Conservation (phyloP, 257 asterid species). For the Cinchona pubescens region DNA sequence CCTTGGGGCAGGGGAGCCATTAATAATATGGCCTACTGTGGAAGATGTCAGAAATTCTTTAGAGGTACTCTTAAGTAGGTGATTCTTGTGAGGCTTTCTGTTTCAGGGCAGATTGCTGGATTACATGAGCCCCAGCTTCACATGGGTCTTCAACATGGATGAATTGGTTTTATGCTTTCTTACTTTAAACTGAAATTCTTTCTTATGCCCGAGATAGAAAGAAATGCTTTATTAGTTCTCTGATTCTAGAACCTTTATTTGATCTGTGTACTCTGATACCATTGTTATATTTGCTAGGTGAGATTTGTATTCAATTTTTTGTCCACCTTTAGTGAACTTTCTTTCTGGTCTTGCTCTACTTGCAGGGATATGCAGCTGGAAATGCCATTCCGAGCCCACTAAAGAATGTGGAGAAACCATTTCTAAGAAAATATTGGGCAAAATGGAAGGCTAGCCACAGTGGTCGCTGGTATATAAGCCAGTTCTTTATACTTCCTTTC, state of each 20-base stretch:
- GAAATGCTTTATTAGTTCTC: not conserved
- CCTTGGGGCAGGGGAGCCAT: conserved; percentile 75
- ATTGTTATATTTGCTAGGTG: not conserved
- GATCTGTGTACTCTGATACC: not conserved
- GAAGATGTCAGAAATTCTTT: conserved; percentile 88
- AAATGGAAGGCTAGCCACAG: conserved; percentile 88
- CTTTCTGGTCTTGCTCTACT: conserved; percentile 24
- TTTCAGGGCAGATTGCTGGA: not conserved
- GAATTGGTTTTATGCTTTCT: not conserved
- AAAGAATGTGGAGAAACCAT: conserved; percentile 88
- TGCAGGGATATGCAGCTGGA: conserved; percentile 97
- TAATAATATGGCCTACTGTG: conserved; percentile 87
- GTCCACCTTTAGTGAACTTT: too few relatives aligned
- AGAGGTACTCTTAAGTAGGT: conserved; percentile 51
- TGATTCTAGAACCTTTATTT: not conserved
- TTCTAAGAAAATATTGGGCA: conserved; percentile 92
- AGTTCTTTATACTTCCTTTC: not conserved
- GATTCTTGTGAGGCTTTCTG: not conserved
- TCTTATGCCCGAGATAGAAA: not conserved
- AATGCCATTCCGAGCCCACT: conserved; percentile 78
- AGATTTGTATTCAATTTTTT: not conserved
- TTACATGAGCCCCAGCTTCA: not conserved
- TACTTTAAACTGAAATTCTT: not conserved
- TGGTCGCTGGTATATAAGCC: conserved; percentile 71
- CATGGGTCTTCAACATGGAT: not conserved